Evolutionary conservation across 1,284 basidiomycete genomes (phyloP).

Genomic region (Austroboletus niveus): DNA sequence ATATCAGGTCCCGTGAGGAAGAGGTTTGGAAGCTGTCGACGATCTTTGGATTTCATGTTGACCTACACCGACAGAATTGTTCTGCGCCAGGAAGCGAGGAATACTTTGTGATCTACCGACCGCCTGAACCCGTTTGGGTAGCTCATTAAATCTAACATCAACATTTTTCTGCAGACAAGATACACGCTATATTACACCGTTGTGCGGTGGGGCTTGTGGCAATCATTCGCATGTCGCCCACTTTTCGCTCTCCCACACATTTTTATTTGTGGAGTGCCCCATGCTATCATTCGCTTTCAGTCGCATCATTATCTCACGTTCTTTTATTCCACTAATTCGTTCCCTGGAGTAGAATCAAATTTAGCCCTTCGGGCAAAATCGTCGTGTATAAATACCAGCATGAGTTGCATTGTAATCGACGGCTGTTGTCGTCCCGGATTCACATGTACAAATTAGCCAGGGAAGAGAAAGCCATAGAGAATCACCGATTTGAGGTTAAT

Average conservation of each 20-base stretch:
- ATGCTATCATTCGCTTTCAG: conserved; percentile 5
- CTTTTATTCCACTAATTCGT: background rate
- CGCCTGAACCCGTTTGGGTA: background rate
- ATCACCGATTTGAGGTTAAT: background rate
- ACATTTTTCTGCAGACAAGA: background rate
- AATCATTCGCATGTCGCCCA: background rate
- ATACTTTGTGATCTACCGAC: conserved; percentile 8
- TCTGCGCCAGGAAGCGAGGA: background rate
- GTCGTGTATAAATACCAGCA: conserved; percentile 14
- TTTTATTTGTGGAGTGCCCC: background rate
- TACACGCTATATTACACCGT: conserved; percentile 4
- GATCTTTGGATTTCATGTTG: background rate
- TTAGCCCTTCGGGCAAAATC: background rate
- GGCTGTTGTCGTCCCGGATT: background rate
- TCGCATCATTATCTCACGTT: conserved; percentile 5
- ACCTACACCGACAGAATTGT: conserved; percentile 6
- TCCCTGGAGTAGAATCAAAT: background rate
- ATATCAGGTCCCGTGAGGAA: background rate
- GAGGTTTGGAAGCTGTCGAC: conserved; percentile 10
- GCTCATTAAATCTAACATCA: background rate
- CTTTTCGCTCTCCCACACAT: background rate
- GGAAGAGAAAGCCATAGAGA: background rate
- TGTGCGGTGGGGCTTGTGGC: conserved; percentile 8
- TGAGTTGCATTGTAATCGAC: background rate
- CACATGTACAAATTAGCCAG: background rate